These are phyloP conservation scores for Pseudoturritis turrita DNA, from an alignment of 345 rosid species.

Conservation along the genomic window DNA sequence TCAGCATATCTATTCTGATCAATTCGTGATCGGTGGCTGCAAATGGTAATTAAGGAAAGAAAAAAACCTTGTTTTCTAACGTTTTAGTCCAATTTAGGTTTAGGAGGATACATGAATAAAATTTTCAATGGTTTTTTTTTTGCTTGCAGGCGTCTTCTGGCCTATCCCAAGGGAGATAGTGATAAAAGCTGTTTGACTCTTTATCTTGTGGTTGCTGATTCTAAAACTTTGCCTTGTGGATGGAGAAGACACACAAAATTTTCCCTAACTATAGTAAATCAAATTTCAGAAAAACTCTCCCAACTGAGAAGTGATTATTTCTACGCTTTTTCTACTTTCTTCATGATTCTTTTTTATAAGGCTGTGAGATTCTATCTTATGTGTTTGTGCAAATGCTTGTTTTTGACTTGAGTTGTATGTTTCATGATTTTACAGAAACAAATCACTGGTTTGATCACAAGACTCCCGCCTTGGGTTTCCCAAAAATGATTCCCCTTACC, in stretches of 20 bases:
- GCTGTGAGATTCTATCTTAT: no score
- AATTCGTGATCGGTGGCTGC: background rate
- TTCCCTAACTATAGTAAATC: slow-evolving; percentile 59
- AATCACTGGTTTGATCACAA: background rate
- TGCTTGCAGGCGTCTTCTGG: slow-evolving; percentile 51
- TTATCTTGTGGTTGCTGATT: slow-evolving; percentile 67
- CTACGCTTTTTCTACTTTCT: no score
- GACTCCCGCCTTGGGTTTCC: background rate
- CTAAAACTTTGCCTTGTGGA: slow-evolving; percentile 49
- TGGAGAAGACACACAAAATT: slow-evolving; percentile 75
- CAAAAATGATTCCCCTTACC: background rate
- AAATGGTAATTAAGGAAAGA: background rate
- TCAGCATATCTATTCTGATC: background rate
- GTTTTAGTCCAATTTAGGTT: no score
- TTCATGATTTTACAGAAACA: background rate
- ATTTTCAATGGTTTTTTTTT: background rate
- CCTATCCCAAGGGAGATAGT: slow-evolving; percentile 66
- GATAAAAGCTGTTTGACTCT: slow-evolving; percentile 46
- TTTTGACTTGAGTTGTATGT: no score
- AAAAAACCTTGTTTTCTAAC: background rate
- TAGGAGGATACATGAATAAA: no score
- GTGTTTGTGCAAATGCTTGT: background rate
- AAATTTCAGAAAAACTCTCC: slow-evolving; percentile 40
- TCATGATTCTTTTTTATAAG: no score
- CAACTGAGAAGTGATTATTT: no score